Evolutionary conservation across 768 basidiomycete genomes (phyloP), one percentile per base, ranked within the genome.

Genomic region (Termitomyces sp.): DNA sequence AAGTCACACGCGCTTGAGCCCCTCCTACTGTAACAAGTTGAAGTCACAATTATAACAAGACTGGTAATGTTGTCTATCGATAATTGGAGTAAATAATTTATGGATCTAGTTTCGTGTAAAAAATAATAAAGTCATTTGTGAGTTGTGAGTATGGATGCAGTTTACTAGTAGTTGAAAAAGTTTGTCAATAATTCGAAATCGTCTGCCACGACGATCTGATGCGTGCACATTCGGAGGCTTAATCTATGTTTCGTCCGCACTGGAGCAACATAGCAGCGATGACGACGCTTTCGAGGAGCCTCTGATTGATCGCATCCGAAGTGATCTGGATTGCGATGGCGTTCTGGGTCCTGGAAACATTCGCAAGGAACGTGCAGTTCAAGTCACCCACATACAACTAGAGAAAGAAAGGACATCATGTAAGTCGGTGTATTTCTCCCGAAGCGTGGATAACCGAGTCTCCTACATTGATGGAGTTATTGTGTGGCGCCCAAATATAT

Each of bases 191-290:
- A 40, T 24, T 40, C 19, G 17, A 24, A 19, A 6, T 28, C 26
- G 2, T 19, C 22, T 5, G 37, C 21, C 7, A n/a, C 15, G 2
- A n/a, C 5, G 21, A 37, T 45, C 24, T 53, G 17, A 21, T 21
- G 14, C 1, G 30, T 32, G 37, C 38, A 24, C n/a, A 28, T 32
- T 22, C 8, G 11, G 12, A 14, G 24, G 34, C 19, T 62, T 62
- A 87, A 59, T 86, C 85, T 22, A 88, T 80, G 66, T 73, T 80
- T 53, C 77, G 78, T n/a, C 85, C 85, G 48, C 74, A 83, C 55
- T 80, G 81, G 43, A 87, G 70, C 22, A 87, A 70, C 5, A 81
- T 60, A 0, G 81, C 74, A 0, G 81, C 83, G 10, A 81, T 71
- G 26, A 86, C 63, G 54, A 73, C 67, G 8, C 73, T 64, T 22